Percentiles rank a stretch among this genome's conserved stretches.
phyloP scores from a whole-genome alignment of 2,329 filamentous ascomycete genomes.

The Lachnellula occidentalis region DNA sequence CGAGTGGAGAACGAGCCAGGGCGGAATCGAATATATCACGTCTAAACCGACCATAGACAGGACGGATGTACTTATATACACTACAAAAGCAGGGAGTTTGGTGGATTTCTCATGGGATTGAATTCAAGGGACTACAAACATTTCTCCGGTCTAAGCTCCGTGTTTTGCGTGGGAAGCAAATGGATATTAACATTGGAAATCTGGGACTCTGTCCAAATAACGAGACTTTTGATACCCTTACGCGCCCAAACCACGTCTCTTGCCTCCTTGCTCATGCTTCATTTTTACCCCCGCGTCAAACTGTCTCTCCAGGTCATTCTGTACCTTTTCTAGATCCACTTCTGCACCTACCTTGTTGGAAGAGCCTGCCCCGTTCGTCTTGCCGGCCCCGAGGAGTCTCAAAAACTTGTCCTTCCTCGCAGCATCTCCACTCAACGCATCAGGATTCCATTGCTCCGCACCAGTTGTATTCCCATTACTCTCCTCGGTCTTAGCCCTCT shows the following conservation, averaged over 20 bases:
- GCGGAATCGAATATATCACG: not conserved
- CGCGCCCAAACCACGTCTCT: conserved; percentile 33
- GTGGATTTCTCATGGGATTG: not conserved
- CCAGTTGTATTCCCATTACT: not conserved
- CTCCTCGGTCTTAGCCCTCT: conserved; percentile 1
- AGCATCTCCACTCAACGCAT: conserved; percentile 23
- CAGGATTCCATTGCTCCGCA: conserved; percentile 20
- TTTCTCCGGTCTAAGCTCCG: not conserved
- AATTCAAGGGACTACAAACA: not conserved
- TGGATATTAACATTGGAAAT: conserved; percentile 2
- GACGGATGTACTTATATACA: not conserved
- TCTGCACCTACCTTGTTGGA: conserved; percentile 7
- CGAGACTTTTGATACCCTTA: conserved; percentile 10
- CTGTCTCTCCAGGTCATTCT: conserved; percentile 33
- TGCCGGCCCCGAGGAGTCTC: conserved; percentile 24
- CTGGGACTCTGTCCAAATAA: not conserved
- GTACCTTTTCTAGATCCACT: conserved; percentile 22
- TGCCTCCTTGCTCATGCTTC: conserved; percentile 33
- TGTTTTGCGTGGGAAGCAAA: not conserved
- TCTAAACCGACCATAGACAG: not conserved
- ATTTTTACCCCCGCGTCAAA: conserved; percentile 33
- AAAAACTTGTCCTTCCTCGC: conserved; percentile 28
- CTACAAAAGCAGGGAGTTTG: not conserved
- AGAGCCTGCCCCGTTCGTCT: conserved; percentile 1
- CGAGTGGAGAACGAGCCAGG: not conserved